Base-by-base conservation (phyloP, 2,329 filamentous ascomycete species). In the Aureobasidium sp. region DNA sequence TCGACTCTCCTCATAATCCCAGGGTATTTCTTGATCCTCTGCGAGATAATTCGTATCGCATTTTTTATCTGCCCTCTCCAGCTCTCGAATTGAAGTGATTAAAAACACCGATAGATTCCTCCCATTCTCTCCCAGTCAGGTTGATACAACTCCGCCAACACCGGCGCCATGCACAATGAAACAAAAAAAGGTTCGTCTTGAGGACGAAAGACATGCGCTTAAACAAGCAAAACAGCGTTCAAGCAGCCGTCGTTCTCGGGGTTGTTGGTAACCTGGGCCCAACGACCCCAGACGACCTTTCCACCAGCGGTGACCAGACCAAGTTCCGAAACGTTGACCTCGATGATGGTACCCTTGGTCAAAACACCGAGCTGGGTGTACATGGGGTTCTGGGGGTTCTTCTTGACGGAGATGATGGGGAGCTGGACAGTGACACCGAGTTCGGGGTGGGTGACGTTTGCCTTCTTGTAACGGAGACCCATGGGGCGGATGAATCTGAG, bases 361-460 rank as follows among this genome's bases (percentile, higher is more conserved):
- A 97, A 75, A 3, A 96, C 92, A 64, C 93, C 93, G 5, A 97
- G 79, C 71, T 96, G 91, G 0, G 93, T 97, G 77, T 96, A 96
- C 72, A 96, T 82, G 0, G 90, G 90, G 72, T 91, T 91, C 76
- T 91, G 89, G 2, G 90, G 90, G 76, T 92, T 93, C 82, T 91
- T 91, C 81, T 91, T 89, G 63, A 90, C 87, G 37, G 74, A 76
- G 64, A 82, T 80, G 54, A 81, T 80, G 2, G 79, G 78, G 59
- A 97, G 78, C 74, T 96, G 90, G 2, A 97, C 90, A 0, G 93
- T 97, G 11, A 95, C 90, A 55, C 84, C 88, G 16, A 96, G 79
- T 74, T 92, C 88, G 3, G 89, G 89, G 74, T 93, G 87, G 36
- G 82, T 83, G 53, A 81, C 76, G 66, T 84, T 81, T 58, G 86